These are phyloP conservation scores for Tillandsia leiboldiana DNA, from an alignment of 176 grass and related monocot species.

Conservation along the genomic window DNA sequence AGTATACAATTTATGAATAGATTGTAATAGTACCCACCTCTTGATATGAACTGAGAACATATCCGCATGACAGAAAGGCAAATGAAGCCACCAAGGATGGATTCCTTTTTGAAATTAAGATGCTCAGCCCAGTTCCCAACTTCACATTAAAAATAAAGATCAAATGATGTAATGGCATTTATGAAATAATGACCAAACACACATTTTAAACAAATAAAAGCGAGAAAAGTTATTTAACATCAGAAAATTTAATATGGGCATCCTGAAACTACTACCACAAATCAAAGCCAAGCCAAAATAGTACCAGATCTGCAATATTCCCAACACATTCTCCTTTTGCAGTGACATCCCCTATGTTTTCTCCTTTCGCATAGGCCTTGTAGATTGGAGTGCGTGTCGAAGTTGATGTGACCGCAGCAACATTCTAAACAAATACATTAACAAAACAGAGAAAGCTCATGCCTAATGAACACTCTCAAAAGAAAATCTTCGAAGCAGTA, in stretches of 20 bases:
- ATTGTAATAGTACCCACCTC: slow-evolving; percentile 45
- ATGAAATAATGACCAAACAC: not conserved
- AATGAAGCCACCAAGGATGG: slow-evolving; percentile 87
- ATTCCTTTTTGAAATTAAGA: slow-evolving; percentile 88
- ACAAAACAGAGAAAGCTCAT: not conserved
- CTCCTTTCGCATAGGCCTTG: slow-evolving; percentile 93
- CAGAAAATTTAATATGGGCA: no score
- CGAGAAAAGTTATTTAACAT: no score
- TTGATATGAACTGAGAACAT: slow-evolving; percentile 87
- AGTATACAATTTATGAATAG: not conserved
- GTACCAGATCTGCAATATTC: slow-evolving; percentile 96
- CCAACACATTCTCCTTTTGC: slow-evolving; percentile 96
- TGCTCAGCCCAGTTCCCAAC: slow-evolving; percentile 91
- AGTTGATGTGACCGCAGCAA: slow-evolving; percentile 95
- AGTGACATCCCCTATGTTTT: slow-evolving; percentile 99
- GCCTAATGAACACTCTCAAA: slow-evolving; percentile 4
- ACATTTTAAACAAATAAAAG: no score
- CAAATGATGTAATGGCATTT: not conserved
- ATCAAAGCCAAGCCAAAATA: not conserved
- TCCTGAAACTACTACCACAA: no score
- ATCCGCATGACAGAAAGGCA: slow-evolving; percentile 80
- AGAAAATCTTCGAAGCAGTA: slow-evolving; percentile 9
- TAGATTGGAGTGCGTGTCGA: slow-evolving; percentile 96
- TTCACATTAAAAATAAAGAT: slow-evolving; percentile 32
- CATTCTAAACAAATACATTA: slow-evolving; percentile 34